Conservation (phyloP, 148 eudicot species). For the Dianthus caryophyllus region DNA sequence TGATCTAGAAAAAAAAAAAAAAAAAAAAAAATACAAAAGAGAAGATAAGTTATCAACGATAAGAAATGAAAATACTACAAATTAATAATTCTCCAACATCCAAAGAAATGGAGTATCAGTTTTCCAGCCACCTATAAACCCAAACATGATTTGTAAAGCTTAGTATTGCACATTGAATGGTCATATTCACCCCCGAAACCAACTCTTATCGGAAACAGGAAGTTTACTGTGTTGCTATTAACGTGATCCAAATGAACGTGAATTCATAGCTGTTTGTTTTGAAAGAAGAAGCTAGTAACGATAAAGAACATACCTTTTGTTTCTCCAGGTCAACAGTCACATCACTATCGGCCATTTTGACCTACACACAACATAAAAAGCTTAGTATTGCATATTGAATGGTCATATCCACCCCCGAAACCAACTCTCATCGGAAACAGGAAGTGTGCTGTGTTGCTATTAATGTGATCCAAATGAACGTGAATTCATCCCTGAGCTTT, state of each 20-base stretch:
- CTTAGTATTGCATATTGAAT: too few species aligned
- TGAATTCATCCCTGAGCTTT: background rate
- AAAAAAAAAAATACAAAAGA: background rate
- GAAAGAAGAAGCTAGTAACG: background rate
- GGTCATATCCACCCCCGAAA: too few species aligned
- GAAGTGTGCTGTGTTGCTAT: constrained; percentile 4
- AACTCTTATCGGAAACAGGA: too few species aligned
- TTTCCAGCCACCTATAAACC: background rate
- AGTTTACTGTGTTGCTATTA: background rate
- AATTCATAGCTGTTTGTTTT: background rate
- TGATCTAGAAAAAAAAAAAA: constrained; percentile 36
- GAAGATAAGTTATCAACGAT: background rate
- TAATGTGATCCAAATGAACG: background rate
- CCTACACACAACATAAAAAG: constrained; percentile 7
- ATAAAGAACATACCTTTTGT: background rate
- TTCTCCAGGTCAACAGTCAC: background rate
- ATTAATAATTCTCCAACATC: background rate
- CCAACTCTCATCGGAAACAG: too few species aligned
- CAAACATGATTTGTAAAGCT: background rate
- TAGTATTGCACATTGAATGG: too few species aligned
- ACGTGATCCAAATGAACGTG: background rate
- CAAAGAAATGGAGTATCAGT: background rate
- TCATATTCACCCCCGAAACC: too few species aligned
- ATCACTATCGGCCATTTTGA: background rate
- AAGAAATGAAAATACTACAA: background rate